Percentiles rank a stretch among this genome's conserved stretches.
phyloP scores from a whole-genome alignment of 2,329 filamentous ascomycete species.

The Penicillium sp. region DNA sequence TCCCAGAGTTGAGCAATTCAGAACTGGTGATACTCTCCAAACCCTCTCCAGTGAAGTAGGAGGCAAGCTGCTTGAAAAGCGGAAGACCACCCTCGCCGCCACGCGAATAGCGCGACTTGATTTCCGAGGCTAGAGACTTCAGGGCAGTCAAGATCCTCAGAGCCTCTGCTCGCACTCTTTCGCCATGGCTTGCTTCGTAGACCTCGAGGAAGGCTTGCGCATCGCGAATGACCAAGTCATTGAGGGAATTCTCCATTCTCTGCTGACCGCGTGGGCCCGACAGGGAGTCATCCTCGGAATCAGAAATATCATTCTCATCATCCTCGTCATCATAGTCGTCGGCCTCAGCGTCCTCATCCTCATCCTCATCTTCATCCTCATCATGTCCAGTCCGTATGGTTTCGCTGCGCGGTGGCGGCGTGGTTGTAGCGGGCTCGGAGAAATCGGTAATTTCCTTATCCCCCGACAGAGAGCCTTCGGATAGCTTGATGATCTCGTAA shows the following conservation, averaged over 20 bases:
- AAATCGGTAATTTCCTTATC: conserved; percentile 20
- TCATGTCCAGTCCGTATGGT: conserved; percentile 17
- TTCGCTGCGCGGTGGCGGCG: conserved; percentile 15
- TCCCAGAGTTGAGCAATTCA: conserved; percentile 83
- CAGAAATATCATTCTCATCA: conserved; percentile 54
- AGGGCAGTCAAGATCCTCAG: conserved; percentile 69
- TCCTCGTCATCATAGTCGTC: conserved; percentile 53
- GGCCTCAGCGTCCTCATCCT: conserved; percentile 54
- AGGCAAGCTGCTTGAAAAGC: conserved; percentile 71
- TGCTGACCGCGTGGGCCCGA: conserved; percentile 41
- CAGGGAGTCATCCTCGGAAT: conserved; percentile 63
- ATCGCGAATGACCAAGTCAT: conserved; percentile 68
- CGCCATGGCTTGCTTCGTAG: conserved; percentile 74
- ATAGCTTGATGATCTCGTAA: conserved; percentile 79
- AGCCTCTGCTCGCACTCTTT: conserved; percentile 74
- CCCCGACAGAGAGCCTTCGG: conserved; percentile 44
- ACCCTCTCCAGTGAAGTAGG: conserved; percentile 83
- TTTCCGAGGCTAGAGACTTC: conserved; percentile 65
- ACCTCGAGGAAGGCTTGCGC: conserved; percentile 79
- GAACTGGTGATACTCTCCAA: conserved; percentile 93
- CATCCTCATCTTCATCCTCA: conserved; percentile 41
- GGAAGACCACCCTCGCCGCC: conserved; percentile 51
- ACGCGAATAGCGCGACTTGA: conserved; percentile 65
- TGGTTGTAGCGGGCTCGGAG: background rate
- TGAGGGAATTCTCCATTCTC: conserved; percentile 51